Evolutionary conservation across 116 monocot genomes (phyloP).

Genomic region (Iris pallida): DNA sequence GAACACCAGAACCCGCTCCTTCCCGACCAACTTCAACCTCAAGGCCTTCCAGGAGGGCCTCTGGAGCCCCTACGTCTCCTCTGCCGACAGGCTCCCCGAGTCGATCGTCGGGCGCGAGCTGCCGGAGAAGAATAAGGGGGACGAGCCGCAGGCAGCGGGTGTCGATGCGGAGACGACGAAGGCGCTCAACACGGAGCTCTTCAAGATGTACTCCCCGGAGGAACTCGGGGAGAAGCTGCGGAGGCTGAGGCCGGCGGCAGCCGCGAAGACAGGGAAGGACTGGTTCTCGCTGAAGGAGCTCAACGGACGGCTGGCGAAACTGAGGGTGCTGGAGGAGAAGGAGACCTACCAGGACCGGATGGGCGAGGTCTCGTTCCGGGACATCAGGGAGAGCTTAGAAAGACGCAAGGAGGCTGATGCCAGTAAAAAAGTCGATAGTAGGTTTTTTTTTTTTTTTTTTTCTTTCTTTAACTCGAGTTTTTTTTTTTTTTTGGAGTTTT

Average conservation of each 20-base stretch:
- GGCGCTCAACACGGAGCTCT: slow-evolving; percentile 41
- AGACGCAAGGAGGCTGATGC: slow-evolving; percentile 35
- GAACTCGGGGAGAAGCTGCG: slow-evolving; percentile 82
- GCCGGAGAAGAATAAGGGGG: slow-evolving; percentile 26
- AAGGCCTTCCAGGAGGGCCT: slow-evolving; percentile 17
- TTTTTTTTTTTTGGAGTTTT: not conserved
- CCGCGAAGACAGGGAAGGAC: slow-evolving; percentile 23
- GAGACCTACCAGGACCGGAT: slow-evolving; percentile 30
- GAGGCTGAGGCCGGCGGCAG: slow-evolving; percentile 49
- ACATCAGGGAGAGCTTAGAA: slow-evolving; percentile 41
- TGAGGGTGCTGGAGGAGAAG: slow-evolving; percentile 72
- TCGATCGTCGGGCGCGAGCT: slow-evolving; percentile 73
- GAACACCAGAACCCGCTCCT: not conserved
- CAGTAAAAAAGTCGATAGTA: slow-evolving; percentile 25
- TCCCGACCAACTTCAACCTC: slow-evolving; percentile 11
- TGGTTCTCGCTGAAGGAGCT: slow-evolving; percentile 69
- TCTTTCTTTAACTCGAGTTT: not conserved
- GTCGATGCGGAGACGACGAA: slow-evolving; percentile 12
- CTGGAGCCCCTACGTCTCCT: not conserved
- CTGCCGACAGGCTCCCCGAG: slow-evolving; percentile 33
- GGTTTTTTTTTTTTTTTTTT: not conserved
- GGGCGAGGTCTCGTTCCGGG: slow-evolving; percentile 24
- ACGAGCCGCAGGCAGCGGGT: slow-evolving; percentile 8
- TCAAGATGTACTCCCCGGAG: slow-evolving; percentile 47
- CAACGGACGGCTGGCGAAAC: slow-evolving; percentile 69